Percentiles rank a stretch among this genome's conserved stretches.
Evolutionary conservation across 192 early-diverging fungal species (phyloP).

Genomic region (Backusella mclennaniae): DNA sequence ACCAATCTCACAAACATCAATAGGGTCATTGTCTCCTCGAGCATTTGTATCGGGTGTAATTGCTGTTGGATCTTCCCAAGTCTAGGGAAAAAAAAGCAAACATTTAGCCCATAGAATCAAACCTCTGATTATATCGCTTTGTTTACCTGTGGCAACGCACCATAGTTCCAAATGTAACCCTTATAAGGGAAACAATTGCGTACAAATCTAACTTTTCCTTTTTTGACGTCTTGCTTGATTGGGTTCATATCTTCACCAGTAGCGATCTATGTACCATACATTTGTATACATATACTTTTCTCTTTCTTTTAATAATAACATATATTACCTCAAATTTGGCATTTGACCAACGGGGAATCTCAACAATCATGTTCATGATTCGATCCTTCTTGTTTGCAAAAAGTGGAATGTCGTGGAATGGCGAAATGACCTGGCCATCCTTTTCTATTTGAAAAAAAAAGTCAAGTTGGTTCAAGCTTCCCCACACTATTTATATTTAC

Average conservation of each 20-base stretch:
- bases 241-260: conserved; percentile 97
- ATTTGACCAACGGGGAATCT: conserved; percentile 99
- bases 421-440: conserved; percentile 82
- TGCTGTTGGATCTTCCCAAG: conserved; percentile 96
- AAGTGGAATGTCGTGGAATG: conserved; percentile 98
- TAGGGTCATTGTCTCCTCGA: conserved; percentile 95
- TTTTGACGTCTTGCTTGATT: conserved; percentile 98
- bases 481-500: conserved; percentile 3
- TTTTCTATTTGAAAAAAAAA: conserved; percentile 45
- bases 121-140: background rate
- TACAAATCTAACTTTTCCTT: conserved; percentile 98
- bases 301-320: background rate
- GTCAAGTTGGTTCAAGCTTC: background rate
- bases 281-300: background rate
- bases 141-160: conserved; percentile 91
- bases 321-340: conserved; percentile 86
- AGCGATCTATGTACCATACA: conserved; percentile 64
- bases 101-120: background rate
- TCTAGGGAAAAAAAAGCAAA: conserved; percentile 39
- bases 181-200: conserved; percentile 99
- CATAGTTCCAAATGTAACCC: conserved; percentile 99
- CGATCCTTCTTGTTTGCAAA: conserved; percentile 88
- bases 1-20: conserved; percentile 98
- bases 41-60: conserved; percentile 92
- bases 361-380: conserved; percentile 97